Evolutionary conservation across 2,329 filamentous ascomycete genomes (phyloP).

Genomic region (Calonectria pseudoreteaudii): DNA sequence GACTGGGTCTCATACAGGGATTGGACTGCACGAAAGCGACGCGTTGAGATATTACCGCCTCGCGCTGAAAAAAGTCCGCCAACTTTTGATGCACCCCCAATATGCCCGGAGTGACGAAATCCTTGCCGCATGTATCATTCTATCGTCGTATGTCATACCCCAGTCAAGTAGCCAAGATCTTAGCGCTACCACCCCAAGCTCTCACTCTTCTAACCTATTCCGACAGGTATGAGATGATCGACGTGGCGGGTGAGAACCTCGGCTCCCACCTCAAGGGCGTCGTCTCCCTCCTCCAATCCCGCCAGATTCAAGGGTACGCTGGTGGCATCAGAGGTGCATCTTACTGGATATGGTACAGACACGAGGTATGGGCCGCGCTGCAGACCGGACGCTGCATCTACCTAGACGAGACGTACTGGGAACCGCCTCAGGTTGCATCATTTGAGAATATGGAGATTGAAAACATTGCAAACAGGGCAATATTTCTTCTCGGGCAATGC

Average conservation of each 20-base stretch:
- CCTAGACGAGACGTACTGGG: neutral
- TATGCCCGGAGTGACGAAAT: neutral
- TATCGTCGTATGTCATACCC: neutral
- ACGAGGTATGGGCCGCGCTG: neutral
- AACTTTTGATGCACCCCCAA: neutral
- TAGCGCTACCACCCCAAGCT: neutral
- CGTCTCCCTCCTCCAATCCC: neutral
- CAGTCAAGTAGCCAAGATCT: neutral
- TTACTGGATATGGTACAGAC: neutral
- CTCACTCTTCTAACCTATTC: neutral
- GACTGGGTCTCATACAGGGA: neutral
- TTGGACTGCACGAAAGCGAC: neutral
- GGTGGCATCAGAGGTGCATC: neutral
- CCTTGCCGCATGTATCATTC: conserved; percentile 1
- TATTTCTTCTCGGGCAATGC: neutral
- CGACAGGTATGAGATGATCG: conserved; percentile 4
- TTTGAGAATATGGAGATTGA: neutral
- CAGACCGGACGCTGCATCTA: neutral
- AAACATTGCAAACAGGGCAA: neutral
- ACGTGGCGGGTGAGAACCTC: neutral
- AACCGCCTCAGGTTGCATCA: neutral
- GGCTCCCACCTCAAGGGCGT: neutral
- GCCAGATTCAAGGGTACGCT: neutral
- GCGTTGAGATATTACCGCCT: neutral
- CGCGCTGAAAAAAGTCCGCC: neutral